Percentiles rank a stretch among this genome's conserved stretches.
phyloP scores from a whole-genome alignment of 768 basidiomycete species.

The Rhodotorula toruloides region DNA sequence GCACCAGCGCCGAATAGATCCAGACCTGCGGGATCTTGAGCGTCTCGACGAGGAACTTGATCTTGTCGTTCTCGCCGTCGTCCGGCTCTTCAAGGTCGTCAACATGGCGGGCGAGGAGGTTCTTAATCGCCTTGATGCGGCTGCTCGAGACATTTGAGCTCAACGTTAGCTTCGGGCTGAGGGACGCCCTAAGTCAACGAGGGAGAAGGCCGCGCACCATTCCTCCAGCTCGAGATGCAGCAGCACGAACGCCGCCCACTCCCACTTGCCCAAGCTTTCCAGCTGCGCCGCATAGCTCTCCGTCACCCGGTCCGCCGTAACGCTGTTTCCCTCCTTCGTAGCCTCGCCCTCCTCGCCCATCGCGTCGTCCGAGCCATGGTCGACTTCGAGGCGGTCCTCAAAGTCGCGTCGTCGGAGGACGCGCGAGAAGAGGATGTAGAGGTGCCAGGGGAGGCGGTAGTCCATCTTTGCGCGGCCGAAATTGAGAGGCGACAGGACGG shows the following conservation, averaged over 20 bases:
- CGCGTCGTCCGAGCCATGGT: constrained; percentile 54
- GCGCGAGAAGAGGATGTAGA: constrained; percentile 79
- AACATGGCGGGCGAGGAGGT: constrained; percentile 61
- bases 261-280: constrained; percentile 71
- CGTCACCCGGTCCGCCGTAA: constrained; percentile 74
- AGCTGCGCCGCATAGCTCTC: constrained; percentile 80
- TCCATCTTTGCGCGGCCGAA: constrained; percentile 72
- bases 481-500: constrained; percentile 63
- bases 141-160: constrained; percentile 50
- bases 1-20: constrained; percentile 84
- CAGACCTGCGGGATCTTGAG: constrained; percentile 75
- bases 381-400: constrained; percentile 59
- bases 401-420: constrained; percentile 80
- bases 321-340: constrained; percentile 67
- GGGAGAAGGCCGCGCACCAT: constrained; percentile 56
- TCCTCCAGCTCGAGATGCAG: constrained; percentile 75
- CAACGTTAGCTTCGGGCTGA: background rate
- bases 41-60: constrained; percentile 55
- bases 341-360: constrained; percentile 42
- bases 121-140: constrained; percentile 73
- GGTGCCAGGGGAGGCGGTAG: constrained; percentile 81
- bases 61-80: constrained; percentile 31
- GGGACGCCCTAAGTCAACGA: background rate
- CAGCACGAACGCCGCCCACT: constrained; percentile 81
- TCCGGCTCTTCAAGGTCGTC: constrained; percentile 29